Percentiles rank a stretch among this genome's conserved stretches.
Conservation (phyloP, 2,329 filamentous ascomycete species). For the Didymella exigua region DNA sequence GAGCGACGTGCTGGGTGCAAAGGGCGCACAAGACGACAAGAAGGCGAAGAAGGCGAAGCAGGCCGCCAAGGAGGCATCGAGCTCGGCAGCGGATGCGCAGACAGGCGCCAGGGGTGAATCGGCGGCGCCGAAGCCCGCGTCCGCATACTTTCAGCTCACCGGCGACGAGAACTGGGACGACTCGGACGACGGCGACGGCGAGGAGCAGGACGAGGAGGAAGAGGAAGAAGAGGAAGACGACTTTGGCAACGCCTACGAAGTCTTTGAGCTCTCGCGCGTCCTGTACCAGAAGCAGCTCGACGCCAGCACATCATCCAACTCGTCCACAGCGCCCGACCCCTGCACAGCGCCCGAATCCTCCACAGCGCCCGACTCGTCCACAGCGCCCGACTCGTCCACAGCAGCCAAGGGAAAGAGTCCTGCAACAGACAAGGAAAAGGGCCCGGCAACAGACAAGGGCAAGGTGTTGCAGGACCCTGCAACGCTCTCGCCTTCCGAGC, state of each 20-base stretch:
- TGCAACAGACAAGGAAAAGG: no score
- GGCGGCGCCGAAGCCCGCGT: conserved; percentile 66
- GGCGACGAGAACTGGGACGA: conserved; percentile 89
- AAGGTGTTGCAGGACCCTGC: conserved; percentile 58
- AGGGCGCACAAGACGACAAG: conserved; percentile 66
- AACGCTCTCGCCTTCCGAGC: conserved; percentile 42
- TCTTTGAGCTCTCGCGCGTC: conserved; percentile 66
- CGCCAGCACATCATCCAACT: no score
- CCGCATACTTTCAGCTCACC: conserved; percentile 78
- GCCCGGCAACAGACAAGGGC: conserved; percentile 52
- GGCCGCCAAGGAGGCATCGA: conserved; percentile 43
- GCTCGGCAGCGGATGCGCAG: conserved; percentile 40
- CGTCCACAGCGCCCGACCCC: no score
- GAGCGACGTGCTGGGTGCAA: conserved; percentile 89
- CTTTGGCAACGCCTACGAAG: conserved; percentile 67
- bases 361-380: conserved; percentile 33
- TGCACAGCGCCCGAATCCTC: no score
- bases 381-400: conserved; percentile 37
- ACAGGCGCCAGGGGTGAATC: conserved; percentile 53
- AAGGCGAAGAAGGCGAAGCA: conserved; percentile 58
- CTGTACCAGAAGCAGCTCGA: conserved; percentile 64
- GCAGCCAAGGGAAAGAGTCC: no score
- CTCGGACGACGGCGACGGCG: conserved; percentile 65
- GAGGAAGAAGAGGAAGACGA: conserved; percentile 64
- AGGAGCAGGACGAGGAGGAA: conserved; percentile 63